A percentile compares a stretch with the other conserved stretches of the same genome.
Conservation (phyloP, 371 early-diverging fungal species). For the Mortierella sp. region DNA sequence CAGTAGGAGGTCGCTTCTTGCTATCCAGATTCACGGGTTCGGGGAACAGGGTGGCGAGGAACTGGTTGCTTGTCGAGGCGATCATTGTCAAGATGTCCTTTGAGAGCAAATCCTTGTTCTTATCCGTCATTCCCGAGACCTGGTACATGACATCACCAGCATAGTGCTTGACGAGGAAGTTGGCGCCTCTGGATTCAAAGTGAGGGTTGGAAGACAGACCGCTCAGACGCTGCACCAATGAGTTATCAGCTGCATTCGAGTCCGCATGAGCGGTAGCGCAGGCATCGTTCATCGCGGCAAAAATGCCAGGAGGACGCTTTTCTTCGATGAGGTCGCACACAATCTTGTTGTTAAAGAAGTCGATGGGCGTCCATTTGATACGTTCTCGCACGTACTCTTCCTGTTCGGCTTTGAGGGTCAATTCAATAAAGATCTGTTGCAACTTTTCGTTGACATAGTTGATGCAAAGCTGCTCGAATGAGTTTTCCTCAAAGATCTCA, state of each 20-base stretch:
- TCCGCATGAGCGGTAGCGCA: conserved; percentile 93
- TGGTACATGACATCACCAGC: conserved; percentile 96
- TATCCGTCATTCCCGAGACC: conserved; percentile 96
- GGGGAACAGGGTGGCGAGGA: conserved; percentile 82
- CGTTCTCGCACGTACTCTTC: conserved; percentile 97
- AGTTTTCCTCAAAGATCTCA: conserved; percentile 96
- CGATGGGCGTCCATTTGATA: conserved; percentile 99
- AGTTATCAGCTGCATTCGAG: conserved; percentile 88
- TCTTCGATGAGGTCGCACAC: conserved; percentile 98
- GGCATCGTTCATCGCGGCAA: conserved; percentile 95
- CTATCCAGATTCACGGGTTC: conserved; percentile 87
- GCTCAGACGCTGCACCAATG: conserved; percentile 82
- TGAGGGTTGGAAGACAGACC: conserved; percentile 78
- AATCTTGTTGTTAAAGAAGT: conserved; percentile 98
- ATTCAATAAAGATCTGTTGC: conserved; percentile 99
- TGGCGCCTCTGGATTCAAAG: conserved; percentile 80
- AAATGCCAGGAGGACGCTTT: conserved; percentile 92
- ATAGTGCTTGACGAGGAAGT: conserved; percentile 94
- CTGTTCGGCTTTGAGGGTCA: conserved; percentile 98
- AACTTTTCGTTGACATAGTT: conserved; percentile 99
- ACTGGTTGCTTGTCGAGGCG: conserved; percentile 74
- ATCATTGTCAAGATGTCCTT: conserved; percentile 89
- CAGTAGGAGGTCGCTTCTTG: conserved; percentile 89
- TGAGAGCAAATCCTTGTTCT: conserved; percentile 97
- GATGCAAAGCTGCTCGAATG: conserved; percentile 99